These are phyloP conservation scores for Peterozyma xylosa DNA, from an alignment of 805 yeast species.

Conservation along the genomic window DNA sequence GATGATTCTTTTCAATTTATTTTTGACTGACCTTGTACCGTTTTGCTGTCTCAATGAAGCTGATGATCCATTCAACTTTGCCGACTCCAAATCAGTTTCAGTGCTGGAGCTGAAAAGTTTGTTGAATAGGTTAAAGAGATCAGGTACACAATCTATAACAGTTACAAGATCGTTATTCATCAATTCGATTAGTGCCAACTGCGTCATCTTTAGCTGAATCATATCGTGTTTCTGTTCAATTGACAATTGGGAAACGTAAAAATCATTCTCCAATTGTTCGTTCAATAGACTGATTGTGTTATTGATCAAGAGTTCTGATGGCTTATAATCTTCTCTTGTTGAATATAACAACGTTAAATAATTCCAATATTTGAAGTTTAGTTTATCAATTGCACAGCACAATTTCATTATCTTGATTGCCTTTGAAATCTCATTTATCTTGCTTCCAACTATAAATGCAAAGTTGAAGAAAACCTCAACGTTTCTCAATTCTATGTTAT, in stretches of 20 bases:
- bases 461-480: not conserved
- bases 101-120: slow-evolving; percentile 33
- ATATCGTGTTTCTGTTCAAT: slow-evolving; percentile 34
- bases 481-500: not conserved
- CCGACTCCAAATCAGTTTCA: slow-evolving; percentile 5
- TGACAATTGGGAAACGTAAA: slow-evolving; percentile 8
- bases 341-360: slow-evolving; percentile 7
- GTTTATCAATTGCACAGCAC: slow-evolving; percentile 5
- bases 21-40: too few species aligned
- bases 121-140: slow-evolving; percentile 52
- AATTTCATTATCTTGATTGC: slow-evolving; percentile 6
- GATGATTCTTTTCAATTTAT: slow-evolving; percentile 1
- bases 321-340: slow-evolving; percentile 6
- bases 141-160: slow-evolving; percentile 60
- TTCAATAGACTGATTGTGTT: slow-evolving; percentile 11
- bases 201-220: slow-evolving; percentile 67
- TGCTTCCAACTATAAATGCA: slow-evolving; percentile 2
- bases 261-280: slow-evolving; percentile 11
- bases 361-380: slow-evolving; percentile 9
- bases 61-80: slow-evolving; percentile 14
- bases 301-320: slow-evolving; percentile 6
- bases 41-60: slow-evolving; percentile 5
- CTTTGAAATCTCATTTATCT: slow-evolving; percentile 3
- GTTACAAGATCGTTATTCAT: slow-evolving; percentile 43
- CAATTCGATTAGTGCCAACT: slow-evolving; percentile 60